Evolutionary conservation across 2,329 filamentous ascomycete species (phyloP), one percentile per base, ranked within the genome.

Genomic region (Claviceps monticola): DNA sequence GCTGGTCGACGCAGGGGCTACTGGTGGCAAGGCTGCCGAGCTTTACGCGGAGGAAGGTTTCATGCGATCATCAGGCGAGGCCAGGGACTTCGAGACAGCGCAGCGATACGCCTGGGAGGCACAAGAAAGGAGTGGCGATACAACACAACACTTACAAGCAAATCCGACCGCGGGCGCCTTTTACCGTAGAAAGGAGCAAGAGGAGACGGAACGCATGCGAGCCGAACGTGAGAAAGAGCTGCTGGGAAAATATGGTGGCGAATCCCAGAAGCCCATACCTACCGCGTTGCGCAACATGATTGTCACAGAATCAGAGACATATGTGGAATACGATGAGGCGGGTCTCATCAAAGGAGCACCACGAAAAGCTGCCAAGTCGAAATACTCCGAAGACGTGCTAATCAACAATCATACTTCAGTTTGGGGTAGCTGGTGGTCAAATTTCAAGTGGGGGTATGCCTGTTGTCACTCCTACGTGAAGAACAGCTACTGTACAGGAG

Each of bases 371-470:
- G 85, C 84, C 49, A 91, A 86, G 66, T 95, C 88, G 42, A 97
- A 96, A 65, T 98, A 98, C 62, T 70, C 83, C 4, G 93, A 98
- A 63, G 88, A 98, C 61, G 75, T 96, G 0, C 72, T 86, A 51
- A 78, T 85, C 65, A 91, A 95, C 71, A 98, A 98, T 62, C 93
- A 98, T 69, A 88, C 81, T 3, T 84, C 85, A 0, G 84, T 95
- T 3, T 98, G 89, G 87, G 93, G 93, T 48, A 95, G 89, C 62
- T 98, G 93, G 93, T 98, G 93, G 93, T 80, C 82, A 50, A 83
- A 88, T 62, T 97, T 96, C 70, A 79, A 84, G 67, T 98, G 93
- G 93, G 93, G 93, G 1, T 98, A 95, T 67, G 79, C 86, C 21
- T 98, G 93, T 67, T 98, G 93, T 72, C 89, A 94, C 65, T 95